These are phyloP conservation scores for apple (Malus domestica) DNA, from an alignment of 306 rosid species.

Conservation along the genomic window ASM211411v1 NC_041803.1:29943001-29943500, in stretches of 20 bases:
- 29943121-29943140: not conserved
- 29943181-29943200: not conserved
- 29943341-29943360: not conserved
- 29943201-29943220: constrained; percentile 37
- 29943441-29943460: constrained; percentile 40
- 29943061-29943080: constrained; percentile 4
- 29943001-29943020: constrained; percentile 59
- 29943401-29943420: too few species aligned
- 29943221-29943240: constrained; percentile 53
- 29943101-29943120: not conserved
- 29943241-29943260: constrained; percentile 48
- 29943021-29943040: constrained; percentile 45
- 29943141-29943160: not conserved
- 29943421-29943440: not conserved
- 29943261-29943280: constrained; percentile 54
- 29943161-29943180: not conserved
- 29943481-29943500: constrained; percentile 31
- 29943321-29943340: constrained; percentile 31
- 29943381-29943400: too few species aligned
- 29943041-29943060: constrained; percentile 48
- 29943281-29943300: constrained; percentile 49
- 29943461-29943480: constrained; percentile 57
- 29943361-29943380: too few species aligned
- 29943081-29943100: not conserved
- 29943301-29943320: constrained; percentile 53